phyloP scores from a whole-genome alignment of 208 protist genomes.

The Acanthamoeba lenticulata region DNA sequence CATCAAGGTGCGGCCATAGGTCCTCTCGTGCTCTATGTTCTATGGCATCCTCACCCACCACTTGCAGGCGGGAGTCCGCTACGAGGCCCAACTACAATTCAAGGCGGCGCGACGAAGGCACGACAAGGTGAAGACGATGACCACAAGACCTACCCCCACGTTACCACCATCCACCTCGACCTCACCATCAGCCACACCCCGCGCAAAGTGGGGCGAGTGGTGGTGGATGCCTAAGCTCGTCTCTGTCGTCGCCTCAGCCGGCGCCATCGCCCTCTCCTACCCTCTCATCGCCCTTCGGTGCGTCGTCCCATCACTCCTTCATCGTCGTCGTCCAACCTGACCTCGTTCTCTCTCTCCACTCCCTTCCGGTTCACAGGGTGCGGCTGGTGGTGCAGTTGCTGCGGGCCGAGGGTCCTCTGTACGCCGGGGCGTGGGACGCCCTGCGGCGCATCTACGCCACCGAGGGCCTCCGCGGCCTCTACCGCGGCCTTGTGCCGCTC shows the following conservation, averaged over 20 bases:
- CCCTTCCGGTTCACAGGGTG: background rate
- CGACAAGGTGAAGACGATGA: background rate
- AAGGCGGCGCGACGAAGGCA: background rate
- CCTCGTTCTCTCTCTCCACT: background rate
- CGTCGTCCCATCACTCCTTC: background rate
- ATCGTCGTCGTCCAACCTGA: background rate
- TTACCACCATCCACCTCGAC: too few species aligned
- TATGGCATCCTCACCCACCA: too few species aligned
- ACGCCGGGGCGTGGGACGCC: background rate
- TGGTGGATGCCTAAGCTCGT: background rate
- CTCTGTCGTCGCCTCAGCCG: background rate
- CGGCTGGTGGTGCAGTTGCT: background rate
- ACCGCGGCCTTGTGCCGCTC: background rate
- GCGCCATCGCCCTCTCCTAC: background rate
- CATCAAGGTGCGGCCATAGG: background rate
- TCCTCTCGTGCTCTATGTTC: background rate
- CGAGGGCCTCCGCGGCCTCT: background rate
- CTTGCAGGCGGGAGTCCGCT: background rate
- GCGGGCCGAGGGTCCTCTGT: background rate
- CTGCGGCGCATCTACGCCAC: background rate
- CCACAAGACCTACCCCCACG: too few species aligned
- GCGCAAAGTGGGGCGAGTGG: background rate
- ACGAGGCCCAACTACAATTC: background rate
- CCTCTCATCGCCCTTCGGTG: background rate
- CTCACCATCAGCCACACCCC: background rate